Evolutionary conservation across 169 alveolate genomes (phyloP).

Genomic region (Eimeria necatrix): DNA sequence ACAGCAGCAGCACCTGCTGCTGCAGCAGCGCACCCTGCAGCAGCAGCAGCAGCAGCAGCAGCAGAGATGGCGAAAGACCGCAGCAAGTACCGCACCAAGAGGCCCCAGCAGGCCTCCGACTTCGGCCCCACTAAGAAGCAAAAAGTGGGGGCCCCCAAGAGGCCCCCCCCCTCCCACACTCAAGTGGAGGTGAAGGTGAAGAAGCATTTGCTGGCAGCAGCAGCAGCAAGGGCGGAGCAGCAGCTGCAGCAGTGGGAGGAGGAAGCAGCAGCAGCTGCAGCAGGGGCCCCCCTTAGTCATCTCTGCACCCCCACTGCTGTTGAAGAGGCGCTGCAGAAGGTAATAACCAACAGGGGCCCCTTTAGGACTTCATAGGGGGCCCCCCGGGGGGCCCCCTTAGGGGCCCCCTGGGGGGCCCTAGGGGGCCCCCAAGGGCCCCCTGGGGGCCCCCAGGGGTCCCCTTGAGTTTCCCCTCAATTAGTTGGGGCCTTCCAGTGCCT

Average conservation of each 20-base stretch:
- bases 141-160: slow-evolving; percentile 15
- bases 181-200: slow-evolving; percentile 25
- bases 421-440: background rate
- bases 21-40: too few species aligned
- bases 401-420: background rate
- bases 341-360: background rate
- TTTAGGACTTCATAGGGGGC: background rate
- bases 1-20: too few species aligned
- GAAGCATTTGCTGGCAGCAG: slow-evolving; percentile 8
- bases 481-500: too few species aligned
- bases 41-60: background rate
- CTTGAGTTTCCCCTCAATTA: background rate
- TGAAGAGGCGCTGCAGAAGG: slow-evolving; percentile 1
- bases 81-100: background rate
- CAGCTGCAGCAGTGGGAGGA: slow-evolving; percentile 15
- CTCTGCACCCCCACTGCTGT: background rate
- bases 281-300: background rate
- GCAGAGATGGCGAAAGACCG: background rate
- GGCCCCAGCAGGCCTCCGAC: background rate
- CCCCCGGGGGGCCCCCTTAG: background rate
- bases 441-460: background rate
- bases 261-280: background rate
- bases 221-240: slow-evolving; percentile 24
- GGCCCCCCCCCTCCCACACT: slow-evolving; percentile 8
- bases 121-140: slow-evolving; percentile 9